Percentiles rank a stretch among this genome's conserved stretches.
These are phyloP conservation scores for Alternaria gaisen DNA, from an alignment of 2,329 filamentous ascomycete species.

Conservation along the genomic window DNA sequence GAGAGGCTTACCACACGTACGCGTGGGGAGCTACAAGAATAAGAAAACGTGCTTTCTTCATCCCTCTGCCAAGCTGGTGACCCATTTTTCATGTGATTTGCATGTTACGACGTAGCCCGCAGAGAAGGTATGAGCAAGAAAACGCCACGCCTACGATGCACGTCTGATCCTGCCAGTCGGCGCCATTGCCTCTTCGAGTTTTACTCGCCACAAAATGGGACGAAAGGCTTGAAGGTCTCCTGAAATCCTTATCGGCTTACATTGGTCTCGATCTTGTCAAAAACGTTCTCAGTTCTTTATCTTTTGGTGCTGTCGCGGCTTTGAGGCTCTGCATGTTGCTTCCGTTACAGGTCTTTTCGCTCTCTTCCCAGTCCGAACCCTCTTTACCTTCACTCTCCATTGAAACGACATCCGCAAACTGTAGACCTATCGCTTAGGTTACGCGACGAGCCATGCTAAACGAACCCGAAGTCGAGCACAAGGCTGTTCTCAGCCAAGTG, in stretches of 20 bases:
- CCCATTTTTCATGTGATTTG: neutral
- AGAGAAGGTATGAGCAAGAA: conserved; percentile 1
- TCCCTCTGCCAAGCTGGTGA: neutral
- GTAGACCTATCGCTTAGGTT: neutral
- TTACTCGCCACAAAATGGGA: neutral
- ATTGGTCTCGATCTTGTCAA: neutral
- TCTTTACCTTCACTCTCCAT: neutral
- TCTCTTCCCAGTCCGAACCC: neutral
- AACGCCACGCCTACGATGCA: conserved; percentile 1
- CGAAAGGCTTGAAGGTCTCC: neutral
- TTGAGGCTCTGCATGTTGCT: neutral
- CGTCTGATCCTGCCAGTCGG: neutral
- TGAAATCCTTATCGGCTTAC: neutral
- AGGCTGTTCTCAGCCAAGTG: neutral
- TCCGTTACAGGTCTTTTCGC: neutral
- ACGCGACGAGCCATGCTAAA: neutral
- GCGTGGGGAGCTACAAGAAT: neutral
- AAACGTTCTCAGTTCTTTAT: neutral
- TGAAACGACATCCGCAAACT: neutral
- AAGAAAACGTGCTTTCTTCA: neutral
- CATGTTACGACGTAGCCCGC: neutral
- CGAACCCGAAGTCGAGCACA: neutral
- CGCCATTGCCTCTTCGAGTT: neutral
- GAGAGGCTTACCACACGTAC: neutral
- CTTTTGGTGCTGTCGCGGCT: neutral